A percentile compares a stretch with the other conserved stretches of the same genome.
Conservation (phyloP, 352 stramenopile species). For the Phytophthora tentaculata region DNA sequence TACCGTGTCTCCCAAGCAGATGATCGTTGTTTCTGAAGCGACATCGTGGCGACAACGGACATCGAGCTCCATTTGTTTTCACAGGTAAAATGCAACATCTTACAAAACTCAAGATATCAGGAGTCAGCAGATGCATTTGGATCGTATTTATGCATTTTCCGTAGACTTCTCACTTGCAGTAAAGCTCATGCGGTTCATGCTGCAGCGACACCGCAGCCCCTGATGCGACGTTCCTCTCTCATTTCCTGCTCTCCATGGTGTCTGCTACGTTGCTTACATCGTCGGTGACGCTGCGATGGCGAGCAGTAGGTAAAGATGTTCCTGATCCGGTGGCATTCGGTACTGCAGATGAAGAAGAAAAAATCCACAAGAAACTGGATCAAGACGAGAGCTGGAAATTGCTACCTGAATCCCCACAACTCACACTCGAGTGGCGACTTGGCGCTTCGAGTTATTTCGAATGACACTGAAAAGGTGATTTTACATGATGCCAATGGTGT, state of each 20-base stretch:
- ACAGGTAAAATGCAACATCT: constrained; percentile 1
- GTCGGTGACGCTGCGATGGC: constrained; percentile 6
- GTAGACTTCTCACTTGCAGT: background rate
- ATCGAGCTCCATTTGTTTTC: background rate
- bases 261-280: background rate
- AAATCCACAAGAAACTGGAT: constrained; percentile 12
- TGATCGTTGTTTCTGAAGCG: background rate
- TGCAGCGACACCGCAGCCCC: background rate
- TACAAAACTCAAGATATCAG: constrained; percentile 3
- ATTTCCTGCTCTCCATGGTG: background rate
- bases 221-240: constrained; percentile 3
- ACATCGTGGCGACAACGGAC: background rate
- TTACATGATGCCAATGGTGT: constrained; percentile 51
- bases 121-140: background rate
- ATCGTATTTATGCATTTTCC: constrained; percentile 1
- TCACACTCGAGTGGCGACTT: constrained; percentile 6
- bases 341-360: constrained; percentile 10
- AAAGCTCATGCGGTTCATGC: constrained; percentile 14
- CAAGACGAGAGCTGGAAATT: background rate
- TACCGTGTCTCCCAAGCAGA: constrained; percentile 1
- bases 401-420: constrained; percentile 3
- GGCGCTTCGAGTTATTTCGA: constrained; percentile 3
- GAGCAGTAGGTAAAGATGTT: constrained; percentile 8
- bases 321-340: constrained; percentile 1
- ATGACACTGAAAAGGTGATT: constrained; percentile 43